These are phyloP conservation scores for Parasarocladium wereldwijsianum DNA, from an alignment of 2,329 filamentous ascomycete genomes.

Conservation along the genomic window DNA sequence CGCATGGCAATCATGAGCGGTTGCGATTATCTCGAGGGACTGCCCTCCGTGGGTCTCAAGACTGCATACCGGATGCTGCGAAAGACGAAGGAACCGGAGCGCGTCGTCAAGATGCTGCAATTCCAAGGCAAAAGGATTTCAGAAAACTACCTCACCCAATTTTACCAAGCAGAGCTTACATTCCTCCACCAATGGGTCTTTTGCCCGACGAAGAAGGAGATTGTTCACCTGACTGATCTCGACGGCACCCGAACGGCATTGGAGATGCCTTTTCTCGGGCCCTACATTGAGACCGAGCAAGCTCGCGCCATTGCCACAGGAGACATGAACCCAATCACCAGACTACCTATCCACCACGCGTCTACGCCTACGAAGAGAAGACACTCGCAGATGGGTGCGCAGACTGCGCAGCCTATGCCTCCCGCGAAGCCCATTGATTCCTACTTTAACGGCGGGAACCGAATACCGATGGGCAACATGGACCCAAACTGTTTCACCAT, in stretches of 20 bases:
- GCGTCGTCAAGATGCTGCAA: conserved; percentile 65
- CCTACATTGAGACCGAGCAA: conserved; percentile 50
- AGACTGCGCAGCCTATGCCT: conserved; percentile 11
- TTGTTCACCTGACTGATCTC: conserved; percentile 63
- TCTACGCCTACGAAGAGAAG: conserved; percentile 26
- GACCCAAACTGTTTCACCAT: conserved; percentile 45
- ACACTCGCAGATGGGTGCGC: conserved; percentile 20
- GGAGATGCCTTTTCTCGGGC: conserved; percentile 71
- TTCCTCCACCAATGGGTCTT: conserved; percentile 93
- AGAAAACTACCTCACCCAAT: conserved; percentile 63
- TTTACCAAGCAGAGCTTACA: conserved; percentile 77
- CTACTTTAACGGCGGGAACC: conserved; percentile 34
- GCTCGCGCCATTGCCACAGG: conserved; percentile 65
- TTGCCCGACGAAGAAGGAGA: conserved; percentile 54
- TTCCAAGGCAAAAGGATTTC: conserved; percentile 86
- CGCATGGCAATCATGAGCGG: conserved; percentile 94
- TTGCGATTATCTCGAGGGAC: conserved; percentile 84
- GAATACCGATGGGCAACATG: conserved; percentile 48
- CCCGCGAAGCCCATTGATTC: conserved; percentile 35
- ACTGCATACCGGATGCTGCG: conserved; percentile 83
- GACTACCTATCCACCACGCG: conserved; percentile 40
- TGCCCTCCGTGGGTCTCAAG: conserved; percentile 79
- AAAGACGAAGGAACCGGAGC: conserved; percentile 79
- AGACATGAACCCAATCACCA: conserved; percentile 82
- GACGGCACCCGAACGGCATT: conserved; percentile 47